Base-by-base conservation (phyloP, 179 eudicot genomes). In the Actinidia chinensis region DNA sequence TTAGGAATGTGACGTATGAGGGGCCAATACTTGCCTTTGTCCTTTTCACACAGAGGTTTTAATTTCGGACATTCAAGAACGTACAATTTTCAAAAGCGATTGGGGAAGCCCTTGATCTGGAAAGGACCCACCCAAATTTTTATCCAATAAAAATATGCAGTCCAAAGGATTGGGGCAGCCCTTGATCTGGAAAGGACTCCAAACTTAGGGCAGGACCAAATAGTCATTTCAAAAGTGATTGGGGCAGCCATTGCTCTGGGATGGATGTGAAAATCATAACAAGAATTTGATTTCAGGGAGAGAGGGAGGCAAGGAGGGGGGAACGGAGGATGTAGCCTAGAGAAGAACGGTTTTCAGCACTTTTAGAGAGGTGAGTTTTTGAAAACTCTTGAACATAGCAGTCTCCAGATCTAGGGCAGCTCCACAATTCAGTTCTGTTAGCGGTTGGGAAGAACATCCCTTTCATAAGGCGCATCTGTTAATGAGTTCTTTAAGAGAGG, bases 11-110 rank as follows among this genome's bases (percentile, higher is more conserved):
- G 42, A 61, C 17, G 13, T 20, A 25, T 23, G 67, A 25, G 42
- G 67, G 42, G 67, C 74, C 78, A 59, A 75, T 75, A 75, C 43
- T 12, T 52, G 68, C 78, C 78, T 74, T 59, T 74, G 36, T 54
- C 52, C 48, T 47, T 60, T 33, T 74, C 23, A 43, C 55, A 63
- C 69, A 7, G 14, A 23, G 23, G 8, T 46, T 23, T 4, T 6
- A 61, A 13, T 18, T 6, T 12, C 2, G 78, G 22, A 61, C 68
- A 47, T 13, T 22, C 17, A 0, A 0, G 0, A 17, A 75, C 15
- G 15, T 0, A 0, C 11, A 75, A 65, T n/a, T 1, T 1, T 0
- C 78, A 75, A 3, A 60, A 75, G 78, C 43, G 69, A 59, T 43
- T 18, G 11, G 13, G 77, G 68, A 0, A 73, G 20, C 25, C 68